Percentiles rank a stretch among this genome's conserved stretches.
phyloP scores from a whole-genome alignment of 225 moss, liverwort and hornwort genomes.

The Pseudisothecium myosuroides region DNA sequence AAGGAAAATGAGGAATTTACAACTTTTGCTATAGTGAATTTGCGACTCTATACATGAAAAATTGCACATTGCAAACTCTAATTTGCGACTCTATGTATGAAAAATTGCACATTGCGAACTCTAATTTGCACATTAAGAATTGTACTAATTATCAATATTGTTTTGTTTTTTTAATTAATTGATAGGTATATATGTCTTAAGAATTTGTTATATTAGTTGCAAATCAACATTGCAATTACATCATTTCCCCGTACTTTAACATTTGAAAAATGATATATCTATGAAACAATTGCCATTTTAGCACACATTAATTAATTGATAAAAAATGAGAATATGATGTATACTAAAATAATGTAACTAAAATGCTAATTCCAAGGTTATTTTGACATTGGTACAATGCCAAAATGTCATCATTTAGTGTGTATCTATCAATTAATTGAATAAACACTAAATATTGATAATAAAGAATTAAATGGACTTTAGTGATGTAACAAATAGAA shows the following conservation, averaged over 20 bases:
- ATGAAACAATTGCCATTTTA: background rate
- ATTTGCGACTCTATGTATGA: no score
- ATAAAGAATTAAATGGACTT: no score
- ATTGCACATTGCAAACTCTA: no score
- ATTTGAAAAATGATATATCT: rapidly evolving
- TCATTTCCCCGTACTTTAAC: background rate
- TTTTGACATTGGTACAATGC: background rate
- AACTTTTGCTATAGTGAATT: background rate
- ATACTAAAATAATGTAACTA: background rate
- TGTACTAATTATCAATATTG: background rate
- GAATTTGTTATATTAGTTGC: background rate
- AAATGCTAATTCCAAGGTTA: background rate
- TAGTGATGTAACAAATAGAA: background rate
- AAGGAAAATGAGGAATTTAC: background rate
- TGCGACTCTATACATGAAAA: no score
- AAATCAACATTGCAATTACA: background rate
- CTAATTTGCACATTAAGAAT: background rate
- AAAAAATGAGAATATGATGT: no score
- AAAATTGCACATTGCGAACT: background rate
- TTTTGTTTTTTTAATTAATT: background rate
- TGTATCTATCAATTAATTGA: background rate
- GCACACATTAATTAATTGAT: background rate
- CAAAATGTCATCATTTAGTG: no score
- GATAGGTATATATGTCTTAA: rapidly evolving
- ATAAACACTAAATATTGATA: no score